Base-by-base conservation (phyloP, 352 stramenopile species). In the Phytophthora idaei region DNA sequence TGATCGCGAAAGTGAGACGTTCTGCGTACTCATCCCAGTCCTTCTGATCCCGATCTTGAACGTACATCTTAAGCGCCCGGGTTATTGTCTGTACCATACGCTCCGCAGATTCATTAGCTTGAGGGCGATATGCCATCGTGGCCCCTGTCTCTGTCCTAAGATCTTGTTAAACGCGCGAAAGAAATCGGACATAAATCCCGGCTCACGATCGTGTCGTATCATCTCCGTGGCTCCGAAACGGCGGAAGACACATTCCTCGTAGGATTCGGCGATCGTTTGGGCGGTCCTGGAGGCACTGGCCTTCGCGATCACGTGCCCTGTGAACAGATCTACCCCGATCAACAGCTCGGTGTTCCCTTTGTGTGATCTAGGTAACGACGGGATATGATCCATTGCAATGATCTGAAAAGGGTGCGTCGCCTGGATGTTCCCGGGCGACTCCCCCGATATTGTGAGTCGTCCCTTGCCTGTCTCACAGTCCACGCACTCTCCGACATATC, bases 1-100 rank as follows among this genome's bases (percentile, higher is more conserved):
- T n/a, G n/a, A n/a, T n/a, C n/a, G n/a, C n/a, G n/a, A n/a, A n/a
- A 2, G 61, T 62, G 0, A 69, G 21, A 1, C 47, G 28, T n/a
- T 74, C 65, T 0, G 70, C 70, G 12, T 78, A 78, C 9, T 78
- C 57, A 36, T 74, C 60, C 57, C 61, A 74, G 27, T 74, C 71
- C 0, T 37, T 27, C 25, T 78, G 71, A 15, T 61, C 17, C 39
- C 1, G 39, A 77, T 61, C 37, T 63, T 61, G 7, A 77, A 8
- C 0, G 60, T n/a, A n/a, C n/a, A 31, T 8, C 56, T 6, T n/a
- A n/a, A n/a, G n/a, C n/a, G n/a, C n/a, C n/a, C n/a, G n/a, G 0
- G 52, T 71, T 4, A 61, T 0, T 4, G 64, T 71, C 32, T 77
- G 69, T 11, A 70, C 65, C 66, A 75, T 75, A 1, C 62, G 32